Conservation (phyloP, 2,329 filamentous ascomycete species). For the Fusarium virguliforme region DNA sequence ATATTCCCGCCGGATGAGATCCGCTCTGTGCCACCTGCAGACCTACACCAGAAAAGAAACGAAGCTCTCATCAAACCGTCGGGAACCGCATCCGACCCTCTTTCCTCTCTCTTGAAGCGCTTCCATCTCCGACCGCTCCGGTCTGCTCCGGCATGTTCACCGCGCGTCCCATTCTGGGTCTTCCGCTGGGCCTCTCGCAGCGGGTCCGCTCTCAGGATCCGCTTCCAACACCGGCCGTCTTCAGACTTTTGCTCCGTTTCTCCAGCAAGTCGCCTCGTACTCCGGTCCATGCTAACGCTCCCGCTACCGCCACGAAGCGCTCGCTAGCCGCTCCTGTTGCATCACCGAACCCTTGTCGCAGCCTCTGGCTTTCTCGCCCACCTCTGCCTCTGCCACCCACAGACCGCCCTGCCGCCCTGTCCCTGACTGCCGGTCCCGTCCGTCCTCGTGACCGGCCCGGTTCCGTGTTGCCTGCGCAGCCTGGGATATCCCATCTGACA, state of each 20-base stretch:
- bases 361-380: constrained; percentile 21
- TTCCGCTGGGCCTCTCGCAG: constrained; percentile 42
- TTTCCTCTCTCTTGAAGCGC: constrained; percentile 18
- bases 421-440: constrained; percentile 40
- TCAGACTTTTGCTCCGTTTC: constrained; percentile 28
- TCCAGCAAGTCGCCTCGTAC: constrained; percentile 34
- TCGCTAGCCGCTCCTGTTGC: constrained; percentile 24
- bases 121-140: constrained; percentile 37
- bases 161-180: constrained; percentile 36
- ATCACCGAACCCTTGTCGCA: constrained; percentile 36
- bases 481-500: constrained; percentile 4
- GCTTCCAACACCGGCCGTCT: constrained; percentile 27
- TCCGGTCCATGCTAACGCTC: constrained; percentile 26
- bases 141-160: constrained; percentile 46
- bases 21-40: constrained; percentile 7
- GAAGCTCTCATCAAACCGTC: constrained; percentile 21
- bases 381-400: constrained; percentile 17
- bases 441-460: constrained; percentile 49
- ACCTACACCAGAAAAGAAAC: constrained; percentile 27
- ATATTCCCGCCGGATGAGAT: background rate
- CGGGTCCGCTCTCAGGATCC: constrained; percentile 37
- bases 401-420: constrained; percentile 23
- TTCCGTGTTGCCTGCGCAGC: constrained; percentile 28
- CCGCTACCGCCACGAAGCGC: constrained; percentile 36
- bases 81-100: constrained; percentile 27